A percentile compares a stretch with the other conserved stretches of the same genome.
These are phyloP conservation scores for Aotearoamyces nothofagi DNA, from an alignment of 2,329 filamentous ascomycete species.

Conservation along the genomic window DNA sequence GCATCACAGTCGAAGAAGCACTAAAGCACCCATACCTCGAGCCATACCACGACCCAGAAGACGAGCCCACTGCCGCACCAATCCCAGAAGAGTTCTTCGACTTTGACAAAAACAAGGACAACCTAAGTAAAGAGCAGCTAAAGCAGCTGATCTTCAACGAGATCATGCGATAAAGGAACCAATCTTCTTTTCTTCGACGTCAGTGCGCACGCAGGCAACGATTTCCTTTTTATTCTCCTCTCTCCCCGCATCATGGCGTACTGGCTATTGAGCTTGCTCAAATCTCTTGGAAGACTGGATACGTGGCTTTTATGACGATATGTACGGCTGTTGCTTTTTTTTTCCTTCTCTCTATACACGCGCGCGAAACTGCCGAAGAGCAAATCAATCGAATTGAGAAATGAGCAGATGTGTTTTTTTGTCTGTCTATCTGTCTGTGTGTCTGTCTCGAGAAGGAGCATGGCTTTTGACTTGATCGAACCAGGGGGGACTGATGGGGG, in stretches of 20 bases:
- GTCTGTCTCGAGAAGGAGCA: too few species aligned
- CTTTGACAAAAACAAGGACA: conserved; percentile 99
- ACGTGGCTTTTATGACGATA: too few species aligned
- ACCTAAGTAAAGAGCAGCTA: conserved; percentile 92
- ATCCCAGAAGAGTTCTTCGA: conserved; percentile 99
- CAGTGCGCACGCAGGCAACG: not conserved
- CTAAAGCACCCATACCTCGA: conserved; percentile 96
- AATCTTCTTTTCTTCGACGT: not conserved
- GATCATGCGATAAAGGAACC: conserved; percentile 47
- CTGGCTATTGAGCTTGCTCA: too few species aligned
- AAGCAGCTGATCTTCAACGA: conserved; percentile 97
- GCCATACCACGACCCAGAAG: conserved; percentile 96
- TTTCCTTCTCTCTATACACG: too few species aligned
- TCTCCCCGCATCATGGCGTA: not conserved
- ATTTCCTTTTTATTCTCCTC: conserved; percentile 1
- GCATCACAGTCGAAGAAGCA: conserved; percentile 94
- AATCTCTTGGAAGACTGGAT: too few species aligned
- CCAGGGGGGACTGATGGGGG: not conserved
- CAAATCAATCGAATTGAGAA: too few species aligned
- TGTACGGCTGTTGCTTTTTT: too few species aligned
- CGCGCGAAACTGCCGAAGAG: too few species aligned
- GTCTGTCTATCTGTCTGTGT: too few species aligned
- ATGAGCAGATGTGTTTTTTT: too few species aligned
- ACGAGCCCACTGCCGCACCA: conserved; percentile 89
- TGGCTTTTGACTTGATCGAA: too few species aligned